Evolutionary conservation across 2,329 filamentous ascomycete species (phyloP).

Genomic region (Hypoxylon sp.): DNA sequence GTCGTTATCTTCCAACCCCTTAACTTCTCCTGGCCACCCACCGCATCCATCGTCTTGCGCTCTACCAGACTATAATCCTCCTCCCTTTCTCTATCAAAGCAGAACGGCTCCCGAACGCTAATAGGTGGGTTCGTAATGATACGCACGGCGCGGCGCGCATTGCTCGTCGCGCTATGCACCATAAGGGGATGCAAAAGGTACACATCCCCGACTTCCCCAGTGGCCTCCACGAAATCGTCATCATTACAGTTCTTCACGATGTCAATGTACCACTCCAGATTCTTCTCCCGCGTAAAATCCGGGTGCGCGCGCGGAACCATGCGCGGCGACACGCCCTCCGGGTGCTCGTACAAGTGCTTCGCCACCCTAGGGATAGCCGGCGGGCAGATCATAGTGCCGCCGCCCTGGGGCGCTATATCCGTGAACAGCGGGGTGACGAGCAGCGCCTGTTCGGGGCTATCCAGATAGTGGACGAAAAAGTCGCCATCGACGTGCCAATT

Average conservation of each 20-base stretch:
- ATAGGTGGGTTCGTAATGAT: constrained; percentile 73
- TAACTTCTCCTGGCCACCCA: constrained; percentile 64
- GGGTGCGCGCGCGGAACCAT: constrained; percentile 71
- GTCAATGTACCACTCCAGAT: constrained; percentile 62
- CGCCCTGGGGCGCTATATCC: constrained; percentile 72
- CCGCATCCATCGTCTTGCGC: constrained; percentile 65
- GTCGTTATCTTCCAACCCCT: constrained; percentile 67
- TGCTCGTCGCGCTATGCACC: constrained; percentile 69
- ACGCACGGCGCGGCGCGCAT: constrained; percentile 61
- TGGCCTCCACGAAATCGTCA: constrained; percentile 66
- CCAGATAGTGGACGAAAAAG: constrained; percentile 80
- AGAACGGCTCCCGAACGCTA: constrained; percentile 65
- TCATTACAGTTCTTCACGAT: constrained; percentile 57
- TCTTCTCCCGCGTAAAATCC: constrained; percentile 61
- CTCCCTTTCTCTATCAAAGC: constrained; percentile 63
- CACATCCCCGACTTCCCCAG: constrained; percentile 69
- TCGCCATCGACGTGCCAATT: constrained; percentile 81
- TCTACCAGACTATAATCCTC: constrained; percentile 70
- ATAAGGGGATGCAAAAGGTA: constrained; percentile 73
- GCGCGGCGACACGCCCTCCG: constrained; percentile 75
- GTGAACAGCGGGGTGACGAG: constrained; percentile 78
- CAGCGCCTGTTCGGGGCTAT: constrained; percentile 77
- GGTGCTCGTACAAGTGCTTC: constrained; percentile 71
- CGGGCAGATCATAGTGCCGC: constrained; percentile 76
- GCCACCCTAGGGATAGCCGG: constrained; percentile 72